Percentiles rank a stretch among this genome's conserved stretches.
phyloP scores from a whole-genome alignment of 257 asterid species.

The Lycium barbarum region DNA sequence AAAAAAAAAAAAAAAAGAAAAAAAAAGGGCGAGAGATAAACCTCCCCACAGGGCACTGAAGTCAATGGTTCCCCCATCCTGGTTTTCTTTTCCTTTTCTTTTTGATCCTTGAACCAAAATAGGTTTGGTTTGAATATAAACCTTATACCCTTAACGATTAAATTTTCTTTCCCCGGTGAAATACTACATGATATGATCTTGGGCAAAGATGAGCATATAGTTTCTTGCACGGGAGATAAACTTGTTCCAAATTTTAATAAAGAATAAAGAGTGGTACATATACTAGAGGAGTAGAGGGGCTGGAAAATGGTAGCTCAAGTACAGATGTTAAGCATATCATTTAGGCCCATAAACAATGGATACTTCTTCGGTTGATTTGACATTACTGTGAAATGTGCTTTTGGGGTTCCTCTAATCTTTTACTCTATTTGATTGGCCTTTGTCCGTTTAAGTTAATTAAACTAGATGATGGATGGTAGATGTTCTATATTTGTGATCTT shows the following conservation, averaged over 20 bases:
- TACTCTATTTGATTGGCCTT: neutral
- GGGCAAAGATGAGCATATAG: neutral
- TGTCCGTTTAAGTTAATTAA: constrained; percentile 1
- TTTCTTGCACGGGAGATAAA: neutral
- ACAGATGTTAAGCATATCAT: constrained; percentile 3
- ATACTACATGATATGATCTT: neutral
- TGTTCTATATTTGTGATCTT: constrained; percentile 14
- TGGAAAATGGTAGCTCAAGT: neutral
- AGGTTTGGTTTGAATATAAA: neutral
- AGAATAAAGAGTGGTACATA: neutral
- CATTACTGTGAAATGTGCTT: constrained; percentile 2
- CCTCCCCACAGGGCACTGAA: neutral
- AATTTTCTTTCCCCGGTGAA: neutral
- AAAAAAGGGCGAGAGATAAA: neutral
- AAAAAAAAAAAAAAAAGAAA: no score
- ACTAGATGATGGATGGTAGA: constrained; percentile 17
- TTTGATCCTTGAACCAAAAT: neutral
- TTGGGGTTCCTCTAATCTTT: neutral
- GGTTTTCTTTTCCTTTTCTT: no score
- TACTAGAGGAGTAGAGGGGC: neutral
- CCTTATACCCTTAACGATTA: neutral
- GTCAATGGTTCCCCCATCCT: neutral
- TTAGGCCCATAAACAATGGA: neutral
- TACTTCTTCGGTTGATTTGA: neutral
- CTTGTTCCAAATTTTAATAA: neutral